Conservation (phyloP, 768 basidiomycete genomes). For the Chiua virens region DNA sequence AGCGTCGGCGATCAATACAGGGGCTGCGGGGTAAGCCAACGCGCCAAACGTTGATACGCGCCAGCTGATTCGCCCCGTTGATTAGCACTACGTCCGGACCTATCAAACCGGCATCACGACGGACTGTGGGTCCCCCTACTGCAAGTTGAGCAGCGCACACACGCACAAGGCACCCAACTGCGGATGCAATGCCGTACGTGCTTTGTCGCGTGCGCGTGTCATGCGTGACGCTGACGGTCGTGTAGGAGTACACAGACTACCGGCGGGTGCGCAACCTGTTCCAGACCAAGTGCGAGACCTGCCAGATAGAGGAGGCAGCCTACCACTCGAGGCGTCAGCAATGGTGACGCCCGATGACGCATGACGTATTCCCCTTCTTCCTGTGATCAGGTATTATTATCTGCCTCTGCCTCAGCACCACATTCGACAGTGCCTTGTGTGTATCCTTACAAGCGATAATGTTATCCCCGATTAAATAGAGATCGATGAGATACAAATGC, state of each 20-base stretch:
- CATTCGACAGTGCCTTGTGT: not conserved
- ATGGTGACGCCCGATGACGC: slow-evolving; percentile 14
- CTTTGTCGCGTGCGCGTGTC: not conserved
- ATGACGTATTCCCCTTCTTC: not conserved
- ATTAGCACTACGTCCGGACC: slow-evolving; percentile 60
- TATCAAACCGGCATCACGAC: slow-evolving; percentile 61
- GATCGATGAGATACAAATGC: no score
- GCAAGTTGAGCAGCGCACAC: slow-evolving; percentile 57
- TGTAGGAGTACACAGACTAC: slow-evolving; percentile 44
- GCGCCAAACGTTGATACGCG: not conserved
- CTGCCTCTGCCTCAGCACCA: not conserved
- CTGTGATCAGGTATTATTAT: no score
- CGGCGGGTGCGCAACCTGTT: slow-evolving; percentile 64
- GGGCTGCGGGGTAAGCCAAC: slow-evolving; percentile 39
- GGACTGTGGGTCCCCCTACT: slow-evolving; percentile 54
- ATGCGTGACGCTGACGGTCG: not conserved
- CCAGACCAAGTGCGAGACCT: slow-evolving; percentile 60
- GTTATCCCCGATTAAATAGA: not conserved
- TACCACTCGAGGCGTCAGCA: not conserved
- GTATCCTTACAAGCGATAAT: not conserved
- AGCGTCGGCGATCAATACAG: slow-evolving; percentile 45
- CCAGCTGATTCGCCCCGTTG: slow-evolving; percentile 1
- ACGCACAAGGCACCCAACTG: slow-evolving; percentile 62
- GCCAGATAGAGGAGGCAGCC: slow-evolving; percentile 38
- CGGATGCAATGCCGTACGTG: slow-evolving; percentile 46